phyloP scores from a whole-genome alignment of 148 eudicot genomes.

The Camellia japonica region DNA sequence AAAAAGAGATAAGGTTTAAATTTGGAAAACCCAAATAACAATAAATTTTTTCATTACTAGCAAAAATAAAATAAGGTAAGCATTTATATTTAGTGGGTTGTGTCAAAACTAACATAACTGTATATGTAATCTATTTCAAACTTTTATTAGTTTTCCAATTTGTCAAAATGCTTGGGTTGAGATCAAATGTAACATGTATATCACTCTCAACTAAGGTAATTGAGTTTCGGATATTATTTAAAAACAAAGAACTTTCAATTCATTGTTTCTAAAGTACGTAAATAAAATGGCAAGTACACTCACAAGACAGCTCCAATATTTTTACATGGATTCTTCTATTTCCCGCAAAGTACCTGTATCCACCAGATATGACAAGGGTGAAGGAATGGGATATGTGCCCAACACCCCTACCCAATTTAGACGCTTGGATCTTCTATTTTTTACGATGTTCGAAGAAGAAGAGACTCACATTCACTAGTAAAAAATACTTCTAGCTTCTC shows the following conservation, averaged over 20 bases:
- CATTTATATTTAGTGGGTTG: no score
- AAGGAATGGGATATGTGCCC: no score
- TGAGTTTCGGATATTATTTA: neutral
- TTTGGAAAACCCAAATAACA: slow-evolving; percentile 1
- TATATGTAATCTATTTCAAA: neutral
- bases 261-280: neutral
- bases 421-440: no score
- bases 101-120: neutral
- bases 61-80: neutral
- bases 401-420: no score
- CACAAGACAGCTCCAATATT: neutral
- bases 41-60: neutral
- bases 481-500: no score
- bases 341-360: no score
- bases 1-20: no score
- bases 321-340: no score
- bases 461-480: no score
- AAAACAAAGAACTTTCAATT: neutral
- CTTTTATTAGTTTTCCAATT: neutral
- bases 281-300: neutral
- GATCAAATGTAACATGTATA: neutral
- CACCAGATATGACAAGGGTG: no score
- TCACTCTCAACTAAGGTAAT: neutral
- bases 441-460: no score
- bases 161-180: neutral